Percentiles rank a stretch among this genome's conserved stretches.
These are phyloP conservation scores for Suhomyces coccinellae DNA, from an alignment of 1,139 yeast species.

Conservation along the genomic window DNA sequence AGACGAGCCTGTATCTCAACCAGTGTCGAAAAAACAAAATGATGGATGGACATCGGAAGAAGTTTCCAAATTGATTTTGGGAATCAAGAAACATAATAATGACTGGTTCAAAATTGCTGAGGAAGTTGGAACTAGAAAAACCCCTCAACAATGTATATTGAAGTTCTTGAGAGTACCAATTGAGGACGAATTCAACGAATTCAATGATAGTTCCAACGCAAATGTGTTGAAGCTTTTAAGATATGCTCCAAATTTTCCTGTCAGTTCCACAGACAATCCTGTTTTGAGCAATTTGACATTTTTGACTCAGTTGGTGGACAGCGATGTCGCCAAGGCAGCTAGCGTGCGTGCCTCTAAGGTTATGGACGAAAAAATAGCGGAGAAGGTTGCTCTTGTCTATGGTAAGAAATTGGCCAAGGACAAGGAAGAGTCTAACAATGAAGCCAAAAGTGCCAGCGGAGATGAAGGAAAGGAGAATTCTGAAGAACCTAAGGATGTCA, in stretches of 20 bases:
- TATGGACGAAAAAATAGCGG: constrained; percentile 49
- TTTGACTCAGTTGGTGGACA: constrained; percentile 81
- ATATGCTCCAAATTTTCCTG: constrained; percentile 81
- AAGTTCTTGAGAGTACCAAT: constrained; percentile 80
- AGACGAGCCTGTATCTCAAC: constrained; percentile 14
- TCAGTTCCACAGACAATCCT: constrained; percentile 86
- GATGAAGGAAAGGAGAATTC: constrained; percentile 3
- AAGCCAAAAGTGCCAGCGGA: neutral
- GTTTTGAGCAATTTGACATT: constrained; percentile 88
- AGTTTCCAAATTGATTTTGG: constrained; percentile 57
- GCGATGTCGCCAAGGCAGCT: constrained; percentile 83
- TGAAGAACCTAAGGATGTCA: neutral
- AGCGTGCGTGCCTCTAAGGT: constrained; percentile 63
- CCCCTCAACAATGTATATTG: constrained; percentile 80
- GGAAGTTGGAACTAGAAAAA: constrained; percentile 58
- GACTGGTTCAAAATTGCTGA: constrained; percentile 79
- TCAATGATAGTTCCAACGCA: constrained; percentile 39
- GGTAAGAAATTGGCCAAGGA: constrained; percentile 16
- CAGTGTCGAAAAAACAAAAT: constrained; percentile 40
- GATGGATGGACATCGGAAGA: constrained; percentile 71
- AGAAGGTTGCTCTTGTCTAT: constrained; percentile 33
- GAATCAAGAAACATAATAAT: constrained; percentile 56
- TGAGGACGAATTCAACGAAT: constrained; percentile 61
- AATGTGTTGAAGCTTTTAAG: constrained; percentile 55
- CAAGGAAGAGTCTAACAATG: constrained; percentile 1